These are phyloP conservation scores for Astragalus glycyphyllos DNA, from an alignment of 306 rosid species.

Conservation along the genomic window DNA sequence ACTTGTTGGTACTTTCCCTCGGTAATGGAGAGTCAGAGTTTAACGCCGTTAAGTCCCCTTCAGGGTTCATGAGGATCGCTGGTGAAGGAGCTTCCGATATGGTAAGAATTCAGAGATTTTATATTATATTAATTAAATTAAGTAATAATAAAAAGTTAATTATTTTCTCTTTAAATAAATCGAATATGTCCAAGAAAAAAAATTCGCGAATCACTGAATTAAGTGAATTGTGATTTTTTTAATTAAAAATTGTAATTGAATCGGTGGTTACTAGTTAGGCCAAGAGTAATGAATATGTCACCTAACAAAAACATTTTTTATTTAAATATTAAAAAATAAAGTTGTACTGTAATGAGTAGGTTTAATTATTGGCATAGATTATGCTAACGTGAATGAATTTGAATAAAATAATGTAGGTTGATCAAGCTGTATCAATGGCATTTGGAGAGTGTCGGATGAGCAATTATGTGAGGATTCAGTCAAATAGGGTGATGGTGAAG, in stretches of 20 bases:
- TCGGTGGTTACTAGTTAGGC: slow-evolving; percentile 53
- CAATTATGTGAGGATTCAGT: slow-evolving; percentile 84
- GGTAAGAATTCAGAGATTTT: slow-evolving; percentile 55
- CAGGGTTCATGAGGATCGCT: slow-evolving; percentile 66
- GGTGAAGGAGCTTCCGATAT: slow-evolving; percentile 92
- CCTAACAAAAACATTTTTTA: slow-evolving; percentile 38
- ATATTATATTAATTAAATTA: neutral
- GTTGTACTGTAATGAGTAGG: slow-evolving; percentile 36
- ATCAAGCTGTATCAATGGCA: slow-evolving; percentile 94
- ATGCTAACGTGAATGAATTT: slow-evolving; percentile 16
- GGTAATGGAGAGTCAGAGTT: slow-evolving; percentile 87
- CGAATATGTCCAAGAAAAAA: slow-evolving; percentile 15
- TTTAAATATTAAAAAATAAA: neutral
- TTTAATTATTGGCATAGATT: slow-evolving; percentile 39
- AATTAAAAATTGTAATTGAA: slow-evolving; percentile 9
- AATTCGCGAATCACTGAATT: too few species aligned
- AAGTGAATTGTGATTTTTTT: neutral
- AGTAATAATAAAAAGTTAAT: slow-evolving; percentile 4
- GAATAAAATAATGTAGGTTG: slow-evolving; percentile 61
- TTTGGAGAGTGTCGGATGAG: slow-evolving; percentile 66
- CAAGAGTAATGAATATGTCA: slow-evolving; percentile 34
- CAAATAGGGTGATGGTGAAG: slow-evolving; percentile 51
- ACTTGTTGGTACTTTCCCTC: slow-evolving; percentile 74
- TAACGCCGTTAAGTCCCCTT: slow-evolving; percentile 52
- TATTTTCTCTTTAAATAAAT: slow-evolving; percentile 8